Conservation (phyloP, 768 basidiomycete genomes). For the Suillus alpinus region DNA sequence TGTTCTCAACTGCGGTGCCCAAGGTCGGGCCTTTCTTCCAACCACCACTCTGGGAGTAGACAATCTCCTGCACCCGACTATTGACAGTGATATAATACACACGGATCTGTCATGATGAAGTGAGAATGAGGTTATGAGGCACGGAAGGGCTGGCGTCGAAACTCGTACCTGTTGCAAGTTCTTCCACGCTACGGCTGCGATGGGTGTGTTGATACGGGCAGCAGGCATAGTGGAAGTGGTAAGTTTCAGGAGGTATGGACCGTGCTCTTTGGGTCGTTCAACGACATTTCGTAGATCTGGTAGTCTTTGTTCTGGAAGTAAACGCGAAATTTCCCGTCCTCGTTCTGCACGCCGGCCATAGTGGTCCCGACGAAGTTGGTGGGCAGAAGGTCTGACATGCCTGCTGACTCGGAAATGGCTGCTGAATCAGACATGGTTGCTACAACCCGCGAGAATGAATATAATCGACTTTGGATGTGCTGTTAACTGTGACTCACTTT, state of each 20-base stretch:
- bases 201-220: not conserved
- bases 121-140: not conserved
- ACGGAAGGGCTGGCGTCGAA: not conserved
- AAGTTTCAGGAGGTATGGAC: not conserved
- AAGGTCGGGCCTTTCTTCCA: not conserved
- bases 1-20: not conserved
- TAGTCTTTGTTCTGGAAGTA: not conserved
- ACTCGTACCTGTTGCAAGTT: not conserved
- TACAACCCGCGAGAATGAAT: not conserved
- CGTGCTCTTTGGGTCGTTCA: not conserved
- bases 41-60: not conserved
- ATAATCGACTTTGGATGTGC: not conserved
- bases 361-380: not conserved
- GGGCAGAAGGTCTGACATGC: not conserved
- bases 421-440: not conserved
- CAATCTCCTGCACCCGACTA: not conserved
- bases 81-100: not conserved
- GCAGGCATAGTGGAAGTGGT: not conserved
- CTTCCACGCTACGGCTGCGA: not conserved
- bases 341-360: not conserved
- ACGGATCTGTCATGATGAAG: not conserved
- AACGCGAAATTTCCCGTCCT: not conserved
- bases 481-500: not conserved
- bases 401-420: too few species aligned
- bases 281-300: not conserved